Percentiles rank a stretch among this genome's conserved stretches.
Conservation (phyloP, 208 protist species). For the Herpetomonas tarakana region DNA sequence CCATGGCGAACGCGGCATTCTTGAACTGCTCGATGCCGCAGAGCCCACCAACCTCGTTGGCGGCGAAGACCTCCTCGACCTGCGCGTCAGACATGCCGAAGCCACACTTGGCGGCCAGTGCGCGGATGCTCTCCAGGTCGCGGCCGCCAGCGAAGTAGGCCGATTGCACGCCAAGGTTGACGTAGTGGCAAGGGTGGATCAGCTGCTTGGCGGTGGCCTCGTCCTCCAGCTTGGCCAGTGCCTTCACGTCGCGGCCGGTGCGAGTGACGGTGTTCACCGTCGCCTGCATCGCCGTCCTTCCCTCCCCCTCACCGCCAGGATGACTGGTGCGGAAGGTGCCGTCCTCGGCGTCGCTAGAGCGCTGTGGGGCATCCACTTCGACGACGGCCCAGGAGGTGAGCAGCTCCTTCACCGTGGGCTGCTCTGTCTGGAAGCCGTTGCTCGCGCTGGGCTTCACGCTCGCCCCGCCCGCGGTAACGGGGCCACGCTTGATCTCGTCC, state of each 20-base stretch:
- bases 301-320: not conserved
- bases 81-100: conserved; percentile 63
- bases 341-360: not conserved
- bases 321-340: not conserved
- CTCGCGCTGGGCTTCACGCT: conserved; percentile 21
- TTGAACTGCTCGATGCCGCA: conserved; percentile 89
- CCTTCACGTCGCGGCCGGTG: conserved; percentile 1
- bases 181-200: conserved; percentile 82
- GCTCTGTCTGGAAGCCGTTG: conserved; percentile 29
- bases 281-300: not conserved
- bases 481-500: conserved; percentile 28
- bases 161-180: conserved; percentile 68
- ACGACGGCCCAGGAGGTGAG: conserved; percentile 53
- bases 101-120: conserved; percentile 58
- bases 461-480: conserved; percentile 13
- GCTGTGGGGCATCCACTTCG: not conserved
- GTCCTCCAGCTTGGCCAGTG: conserved; percentile 40
- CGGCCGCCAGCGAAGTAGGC: conserved; percentile 81
- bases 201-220: conserved; percentile 68
- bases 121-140: conserved; percentile 54
- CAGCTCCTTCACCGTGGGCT: conserved; percentile 46
- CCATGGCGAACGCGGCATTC: conserved; percentile 64
- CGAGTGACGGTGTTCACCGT: conserved; percentile 20
- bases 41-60: conserved; percentile 29
- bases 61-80: conserved; percentile 70